phyloP scores from a whole-genome alignment of 2,329 filamentous ascomycete species.

The Lasiodiplodia gonubiensis region DNA sequence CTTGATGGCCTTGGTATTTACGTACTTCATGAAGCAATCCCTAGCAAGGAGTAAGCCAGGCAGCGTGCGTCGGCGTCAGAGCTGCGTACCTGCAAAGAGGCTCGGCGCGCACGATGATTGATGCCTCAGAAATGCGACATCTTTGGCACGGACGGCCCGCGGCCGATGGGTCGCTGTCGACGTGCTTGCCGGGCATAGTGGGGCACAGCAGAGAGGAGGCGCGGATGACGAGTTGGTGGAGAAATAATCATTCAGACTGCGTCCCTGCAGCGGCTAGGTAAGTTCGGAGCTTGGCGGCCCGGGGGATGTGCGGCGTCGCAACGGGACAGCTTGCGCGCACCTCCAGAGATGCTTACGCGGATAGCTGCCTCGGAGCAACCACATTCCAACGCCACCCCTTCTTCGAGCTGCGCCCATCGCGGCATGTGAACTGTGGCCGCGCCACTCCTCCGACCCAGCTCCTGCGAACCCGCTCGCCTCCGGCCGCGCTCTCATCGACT shows the following conservation, averaged over 20 bases:
- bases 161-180: conserved; percentile 11
- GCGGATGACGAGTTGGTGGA: neutral
- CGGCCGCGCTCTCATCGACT: neutral
- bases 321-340: conserved; percentile 26
- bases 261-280: neutral
- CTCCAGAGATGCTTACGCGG: conserved; percentile 22
- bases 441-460: neutral
- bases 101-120: conserved; percentile 63
- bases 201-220: neutral
- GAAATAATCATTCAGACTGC: conserved; percentile 19
- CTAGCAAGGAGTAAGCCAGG: conserved; percentile 48
- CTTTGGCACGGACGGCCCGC: conserved; percentile 57
- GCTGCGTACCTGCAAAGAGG: conserved; percentile 63
- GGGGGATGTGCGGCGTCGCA: conserved; percentile 21
- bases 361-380: conserved; percentile 12
- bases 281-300: conserved; percentile 20
- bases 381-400: neutral
- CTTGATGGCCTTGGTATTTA: conserved; percentile 79
- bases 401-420: neutral
- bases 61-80: neutral
- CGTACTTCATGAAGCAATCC: conserved; percentile 78
- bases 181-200: conserved; percentile 43
- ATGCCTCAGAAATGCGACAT: conserved; percentile 59
- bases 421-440: conserved; percentile 7
- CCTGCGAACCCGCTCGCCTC: neutral